These are phyloP conservation scores for Stevia rebaudiana DNA, from an alignment of 140 eudicot genomes.

Conservation along the genomic window DNA sequence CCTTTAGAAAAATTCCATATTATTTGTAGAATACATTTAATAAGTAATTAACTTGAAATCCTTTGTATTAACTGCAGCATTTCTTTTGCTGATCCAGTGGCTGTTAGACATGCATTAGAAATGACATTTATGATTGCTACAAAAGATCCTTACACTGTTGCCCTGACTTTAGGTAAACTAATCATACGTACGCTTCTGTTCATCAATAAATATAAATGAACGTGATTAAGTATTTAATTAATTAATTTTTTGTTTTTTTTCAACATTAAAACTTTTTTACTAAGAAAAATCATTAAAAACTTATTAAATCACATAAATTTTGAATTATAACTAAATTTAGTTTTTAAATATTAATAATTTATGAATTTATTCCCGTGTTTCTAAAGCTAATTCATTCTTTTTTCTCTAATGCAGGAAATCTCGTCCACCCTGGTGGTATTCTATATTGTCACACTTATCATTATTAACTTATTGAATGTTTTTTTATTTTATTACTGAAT, in stretches of 20 bases:
- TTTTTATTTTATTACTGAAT: conserved; percentile 3
- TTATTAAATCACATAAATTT: too few relatives aligned
- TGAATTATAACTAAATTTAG: too few relatives aligned
- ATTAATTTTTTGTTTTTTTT: too few relatives aligned
- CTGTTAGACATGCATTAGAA: conserved; percentile 90
- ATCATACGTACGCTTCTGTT: not conserved
- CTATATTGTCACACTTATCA: not conserved
- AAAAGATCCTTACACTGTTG: conserved; percentile 88
- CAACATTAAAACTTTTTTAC: too few relatives aligned
- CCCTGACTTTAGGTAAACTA: conserved; percentile 81
- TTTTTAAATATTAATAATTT: too few relatives aligned
- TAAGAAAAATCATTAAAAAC: too few relatives aligned
- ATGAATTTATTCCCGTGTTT: not conserved
- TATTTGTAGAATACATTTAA: not conserved
- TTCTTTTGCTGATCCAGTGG: conserved; percentile 89
- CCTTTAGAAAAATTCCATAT: not conserved
- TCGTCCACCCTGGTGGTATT: conserved; percentile 73
- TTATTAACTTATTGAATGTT: not conserved
- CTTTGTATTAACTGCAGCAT: conserved; percentile 40
- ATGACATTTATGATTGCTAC: conserved; percentile 70
- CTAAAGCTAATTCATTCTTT: conserved; percentile 13
- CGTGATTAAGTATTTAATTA: too few relatives aligned
- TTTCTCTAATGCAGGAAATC: conserved; percentile 58
- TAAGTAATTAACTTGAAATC: not conserved
- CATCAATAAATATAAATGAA: too few relatives aligned